phyloP scores from a whole-genome alignment of 2,329 filamentous ascomycete species.

The Raffaelea ambrosiae region DNA sequence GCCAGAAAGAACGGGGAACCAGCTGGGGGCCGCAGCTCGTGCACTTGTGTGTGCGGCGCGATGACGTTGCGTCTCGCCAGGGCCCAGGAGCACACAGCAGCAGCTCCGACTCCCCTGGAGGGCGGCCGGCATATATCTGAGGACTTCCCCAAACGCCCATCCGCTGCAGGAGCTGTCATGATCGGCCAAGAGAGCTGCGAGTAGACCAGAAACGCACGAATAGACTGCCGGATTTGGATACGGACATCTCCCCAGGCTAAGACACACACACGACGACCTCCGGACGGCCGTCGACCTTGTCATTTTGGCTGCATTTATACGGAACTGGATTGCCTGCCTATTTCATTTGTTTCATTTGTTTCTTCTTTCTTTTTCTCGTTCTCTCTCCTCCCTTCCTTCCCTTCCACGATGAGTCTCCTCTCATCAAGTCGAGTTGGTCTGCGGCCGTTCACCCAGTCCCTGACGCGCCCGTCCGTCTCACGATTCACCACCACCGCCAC shows the following conservation, averaged over 20 bases:
- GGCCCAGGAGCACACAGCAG: no score
- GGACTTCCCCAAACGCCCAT: not conserved
- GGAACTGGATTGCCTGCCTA: not conserved
- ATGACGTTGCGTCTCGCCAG: no score
- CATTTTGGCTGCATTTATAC: no score
- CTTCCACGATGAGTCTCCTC: not conserved
- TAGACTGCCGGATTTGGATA: not conserved
- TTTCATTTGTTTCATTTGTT: not conserved
- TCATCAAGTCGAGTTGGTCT: not conserved
- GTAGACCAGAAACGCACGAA: not conserved
- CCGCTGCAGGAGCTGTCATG: not conserved
- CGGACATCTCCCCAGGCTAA: no score
- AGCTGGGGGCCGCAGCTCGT: no score
- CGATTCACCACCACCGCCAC: constrained; percentile 1
- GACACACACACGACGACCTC: no score
- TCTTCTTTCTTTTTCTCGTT: not conserved
- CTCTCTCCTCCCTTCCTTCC: not conserved
- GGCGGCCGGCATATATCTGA: not conserved
- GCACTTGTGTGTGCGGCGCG: no score
- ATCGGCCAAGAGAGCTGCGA: no score
- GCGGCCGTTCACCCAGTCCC: not conserved
- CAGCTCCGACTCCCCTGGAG: no score
- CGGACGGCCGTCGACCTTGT: no score
- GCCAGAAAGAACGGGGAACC: no score
- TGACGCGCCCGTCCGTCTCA: not conserved